Base-by-base conservation (phyloP, 1,139 yeast genomes). In the Lodderomyces theae region DNA sequence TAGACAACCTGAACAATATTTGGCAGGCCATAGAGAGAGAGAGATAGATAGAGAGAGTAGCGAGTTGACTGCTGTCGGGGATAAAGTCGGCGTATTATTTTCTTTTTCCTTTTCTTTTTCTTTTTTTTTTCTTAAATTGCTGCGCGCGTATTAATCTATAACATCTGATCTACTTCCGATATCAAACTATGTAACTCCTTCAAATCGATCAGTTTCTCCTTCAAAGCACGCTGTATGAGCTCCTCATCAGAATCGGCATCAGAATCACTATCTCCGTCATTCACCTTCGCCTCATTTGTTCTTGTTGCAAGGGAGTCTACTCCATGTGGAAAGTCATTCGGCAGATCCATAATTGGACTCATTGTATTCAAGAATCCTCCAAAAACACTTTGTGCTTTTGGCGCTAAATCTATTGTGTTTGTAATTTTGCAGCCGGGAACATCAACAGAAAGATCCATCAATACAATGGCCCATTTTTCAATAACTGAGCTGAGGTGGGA, bases 1-100 rank as follows among this genome's bases (percentile, higher is more conserved):
- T 76, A 30, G 74, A 64, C 28, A 82, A 61, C 44, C 82, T 65
- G 42, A 82, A 67, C 22, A 81, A 63, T 37, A 82, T 50, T 12
- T 19, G 25, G 15, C 17, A 26, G 16, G 33, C 13, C 31, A 28
- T 28, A 8, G 12, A 25, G 29, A 25, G 15, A 9, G 29, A 25
- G n/a, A 12, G 29, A 5, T 4, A 25, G 29, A 25, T 5, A 25
- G 4, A n/a, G 5, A 4, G n/a, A 6, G n/a, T 25, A 8, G n/a
- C n/a, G 29, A 25, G 8, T 4, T 19, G 8, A 19, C 18, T 3
- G 13, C 3, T 16, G n/a, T 28, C 31, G 31, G 31, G 10, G 10
- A 12, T 26, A 12, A 26, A n/a, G 4, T 12, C 29, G 16, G 16
- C 16, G 15, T 4, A 5, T 26, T 26, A 12, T 26, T 26, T 26